Evolutionary conservation across 179 eudicot species (phyloP).

Genomic region (Spergularia azorica): DNA sequence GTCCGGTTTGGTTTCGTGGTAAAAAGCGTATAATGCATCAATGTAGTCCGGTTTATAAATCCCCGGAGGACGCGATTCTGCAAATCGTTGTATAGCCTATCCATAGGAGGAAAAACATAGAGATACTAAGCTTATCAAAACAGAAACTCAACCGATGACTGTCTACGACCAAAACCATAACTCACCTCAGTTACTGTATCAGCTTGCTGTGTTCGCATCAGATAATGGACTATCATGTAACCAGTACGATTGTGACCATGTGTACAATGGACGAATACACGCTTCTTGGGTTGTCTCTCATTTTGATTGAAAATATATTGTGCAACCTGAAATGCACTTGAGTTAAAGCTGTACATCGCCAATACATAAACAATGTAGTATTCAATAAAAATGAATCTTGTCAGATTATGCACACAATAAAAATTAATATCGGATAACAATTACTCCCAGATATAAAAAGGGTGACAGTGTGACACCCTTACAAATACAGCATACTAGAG

Average conservation of each 20-base stretch:
- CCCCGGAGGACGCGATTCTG: conserved; percentile 93
- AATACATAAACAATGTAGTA: neutral
- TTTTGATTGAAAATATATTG: conserved; percentile 68
- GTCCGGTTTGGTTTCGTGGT: conserved; percentile 87
- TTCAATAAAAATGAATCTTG: neutral
- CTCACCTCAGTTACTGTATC: conserved; percentile 78
- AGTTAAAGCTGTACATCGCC: conserved; percentile 6
- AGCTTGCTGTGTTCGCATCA: conserved; percentile 73
- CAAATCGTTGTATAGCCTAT: conserved; percentile 78
- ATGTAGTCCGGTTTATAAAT: conserved; percentile 92
- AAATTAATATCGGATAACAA: too few species aligned
- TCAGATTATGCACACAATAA: neutral
- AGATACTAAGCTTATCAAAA: neutral
- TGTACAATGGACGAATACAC: conserved; percentile 90
- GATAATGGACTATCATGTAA: conserved; percentile 89
- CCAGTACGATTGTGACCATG: conserved; percentile 99
- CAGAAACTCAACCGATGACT: neutral
- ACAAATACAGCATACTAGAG: too few species aligned
- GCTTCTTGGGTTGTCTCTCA: conserved; percentile 56
- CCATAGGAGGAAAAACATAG: conserved; percentile 24
- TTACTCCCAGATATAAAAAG: too few species aligned
- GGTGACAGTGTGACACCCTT: too few species aligned
- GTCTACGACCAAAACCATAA: conserved; percentile 15
- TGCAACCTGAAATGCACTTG: conserved; percentile 52
- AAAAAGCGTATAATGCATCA: conserved; percentile 76